Evolutionary conservation across 2,329 filamentous ascomycete species (phyloP).

Genomic region (Chaetomiaceae sp.): DNA sequence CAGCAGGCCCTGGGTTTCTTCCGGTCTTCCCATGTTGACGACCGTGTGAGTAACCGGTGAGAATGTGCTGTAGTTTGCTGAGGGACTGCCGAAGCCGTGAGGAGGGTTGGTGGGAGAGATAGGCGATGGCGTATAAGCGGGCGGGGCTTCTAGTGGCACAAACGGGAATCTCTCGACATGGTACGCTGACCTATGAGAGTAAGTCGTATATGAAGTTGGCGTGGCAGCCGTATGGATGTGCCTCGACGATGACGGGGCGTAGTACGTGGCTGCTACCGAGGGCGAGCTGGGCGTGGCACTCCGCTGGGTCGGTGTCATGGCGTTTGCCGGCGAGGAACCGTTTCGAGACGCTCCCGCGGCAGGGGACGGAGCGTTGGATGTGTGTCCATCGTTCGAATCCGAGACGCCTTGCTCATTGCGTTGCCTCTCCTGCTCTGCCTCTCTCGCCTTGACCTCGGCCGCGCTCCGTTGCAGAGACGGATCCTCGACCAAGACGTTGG

Average conservation of each 20-base stretch:
- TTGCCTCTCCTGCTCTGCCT: constrained; percentile 40
- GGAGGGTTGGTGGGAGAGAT: constrained; percentile 29
- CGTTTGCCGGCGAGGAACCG: neutral
- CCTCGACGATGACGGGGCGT: constrained; percentile 21
- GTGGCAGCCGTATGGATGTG: constrained; percentile 13
- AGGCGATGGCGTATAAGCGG: constrained; percentile 46
- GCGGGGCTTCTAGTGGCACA: constrained; percentile 40
- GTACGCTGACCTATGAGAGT: constrained; percentile 23
- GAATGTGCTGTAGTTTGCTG: constrained; percentile 44
- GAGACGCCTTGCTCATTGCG: constrained; percentile 27
- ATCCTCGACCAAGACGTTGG: constrained; percentile 47
- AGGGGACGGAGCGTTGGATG: constrained; percentile 6
- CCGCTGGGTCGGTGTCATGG: constrained; percentile 4
- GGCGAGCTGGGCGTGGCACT: constrained; percentile 1
- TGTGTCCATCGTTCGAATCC: constrained; percentile 10
- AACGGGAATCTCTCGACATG: constrained; percentile 12
- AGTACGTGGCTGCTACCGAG: constrained; percentile 21
- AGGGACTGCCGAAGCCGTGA: neutral
- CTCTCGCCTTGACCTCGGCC: constrained; percentile 40
- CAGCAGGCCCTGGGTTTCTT: constrained; percentile 43
- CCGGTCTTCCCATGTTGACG: constrained; percentile 39
- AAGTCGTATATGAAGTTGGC: constrained; percentile 22
- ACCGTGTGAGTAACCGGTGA: constrained; percentile 17
- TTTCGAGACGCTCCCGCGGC: constrained; percentile 6
- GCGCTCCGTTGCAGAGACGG: constrained; percentile 39